A percentile compares a stretch with the other conserved stretches of the same genome.
phyloP scores from a whole-genome alignment of 768 basidiomycete species.

The Cystobasidiopsis lactophilus region DNA sequence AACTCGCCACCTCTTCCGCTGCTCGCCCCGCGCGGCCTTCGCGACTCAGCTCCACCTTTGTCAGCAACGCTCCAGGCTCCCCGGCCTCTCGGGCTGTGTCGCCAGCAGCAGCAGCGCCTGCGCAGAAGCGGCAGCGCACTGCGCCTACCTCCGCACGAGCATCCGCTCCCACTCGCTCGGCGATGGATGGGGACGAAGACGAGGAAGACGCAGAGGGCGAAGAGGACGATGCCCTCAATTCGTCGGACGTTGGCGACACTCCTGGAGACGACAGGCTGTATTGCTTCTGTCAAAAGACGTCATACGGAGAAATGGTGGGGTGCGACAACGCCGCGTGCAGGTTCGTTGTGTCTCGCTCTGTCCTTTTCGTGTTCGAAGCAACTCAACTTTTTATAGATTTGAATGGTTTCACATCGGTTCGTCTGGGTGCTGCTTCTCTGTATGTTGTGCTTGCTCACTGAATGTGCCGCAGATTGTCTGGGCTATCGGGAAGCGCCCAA shows the following conservation, averaged over 20 bases:
- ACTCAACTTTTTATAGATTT: no score
- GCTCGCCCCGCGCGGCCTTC: neutral
- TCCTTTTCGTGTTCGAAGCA: no score
- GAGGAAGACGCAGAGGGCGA: constrained; percentile 8
- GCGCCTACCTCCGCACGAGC: neutral
- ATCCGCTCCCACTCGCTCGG: neutral
- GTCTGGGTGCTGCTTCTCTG: no score
- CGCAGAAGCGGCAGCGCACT: neutral
- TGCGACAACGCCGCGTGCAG: constrained; percentile 11
- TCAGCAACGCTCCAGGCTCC: no score
- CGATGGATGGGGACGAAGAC: constrained; percentile 6
- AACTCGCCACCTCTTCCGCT: neutral
- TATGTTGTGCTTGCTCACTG: no score
- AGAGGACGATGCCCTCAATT: constrained; percentile 4
- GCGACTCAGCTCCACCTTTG: no score
- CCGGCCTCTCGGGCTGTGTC: no score
- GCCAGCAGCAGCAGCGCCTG: neutral
- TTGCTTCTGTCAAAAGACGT: constrained; percentile 7
- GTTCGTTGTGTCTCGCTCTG: constrained; percentile 5
- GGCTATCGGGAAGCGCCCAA: no score
- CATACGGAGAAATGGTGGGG: constrained; percentile 11
- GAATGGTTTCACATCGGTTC: no score
- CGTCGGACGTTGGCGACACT: neutral
- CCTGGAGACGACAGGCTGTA: constrained; percentile 9
- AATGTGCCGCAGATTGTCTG: no score